Evolutionary conservation across 352 stramenopile species (phyloP).

Genomic region (Pythium biforme): DNA sequence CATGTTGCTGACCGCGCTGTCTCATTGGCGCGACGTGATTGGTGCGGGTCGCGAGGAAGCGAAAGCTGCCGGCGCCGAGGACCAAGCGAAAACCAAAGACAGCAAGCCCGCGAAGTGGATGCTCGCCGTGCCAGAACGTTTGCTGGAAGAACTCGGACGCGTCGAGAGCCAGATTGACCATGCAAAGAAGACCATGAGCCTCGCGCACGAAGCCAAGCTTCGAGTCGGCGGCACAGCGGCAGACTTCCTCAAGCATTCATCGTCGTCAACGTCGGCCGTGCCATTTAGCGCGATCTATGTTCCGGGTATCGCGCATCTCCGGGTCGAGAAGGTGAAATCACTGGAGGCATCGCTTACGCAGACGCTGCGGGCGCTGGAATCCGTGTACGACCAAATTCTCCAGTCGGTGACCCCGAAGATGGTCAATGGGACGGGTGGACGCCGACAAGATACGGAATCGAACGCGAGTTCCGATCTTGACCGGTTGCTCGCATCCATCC

Average conservation of each 20-base stretch:
- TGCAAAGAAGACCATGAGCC: slow-evolving; percentile 12
- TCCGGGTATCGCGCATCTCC: slow-evolving; percentile 20
- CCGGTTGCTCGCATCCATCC: slow-evolving; percentile 2
- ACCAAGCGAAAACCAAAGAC: slow-evolving; percentile 13
- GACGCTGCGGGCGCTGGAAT: neutral
- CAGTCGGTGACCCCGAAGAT: slow-evolving; percentile 1
- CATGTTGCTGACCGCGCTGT: slow-evolving; percentile 36
- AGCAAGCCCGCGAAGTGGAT: slow-evolving; percentile 29
- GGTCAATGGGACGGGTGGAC: neutral
- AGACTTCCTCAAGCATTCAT: slow-evolving; percentile 17
- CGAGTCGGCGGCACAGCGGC: slow-evolving; percentile 19
- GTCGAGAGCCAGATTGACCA: slow-evolving; percentile 25
- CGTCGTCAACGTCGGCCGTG: slow-evolving; percentile 13
- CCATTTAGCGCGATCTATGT: slow-evolving; percentile 14
- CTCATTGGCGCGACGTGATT: slow-evolving; percentile 43
- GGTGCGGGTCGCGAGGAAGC: slow-evolving; percentile 45
- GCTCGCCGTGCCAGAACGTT: slow-evolving; percentile 17
- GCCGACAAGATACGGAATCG: neutral
- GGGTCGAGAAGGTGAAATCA: slow-evolving; percentile 19
- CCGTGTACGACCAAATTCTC: slow-evolving; percentile 13
- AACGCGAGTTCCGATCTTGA: neutral
- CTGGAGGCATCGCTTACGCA: slow-evolving; percentile 11
- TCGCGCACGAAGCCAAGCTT: slow-evolving; percentile 19
- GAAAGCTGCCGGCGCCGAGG: slow-evolving; percentile 37
- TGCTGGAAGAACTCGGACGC: slow-evolving; percentile 23